These are phyloP conservation scores for Podaxis sp. DNA, from an alignment of 768 basidiomycete genomes.

Conservation along the genomic window DNA sequence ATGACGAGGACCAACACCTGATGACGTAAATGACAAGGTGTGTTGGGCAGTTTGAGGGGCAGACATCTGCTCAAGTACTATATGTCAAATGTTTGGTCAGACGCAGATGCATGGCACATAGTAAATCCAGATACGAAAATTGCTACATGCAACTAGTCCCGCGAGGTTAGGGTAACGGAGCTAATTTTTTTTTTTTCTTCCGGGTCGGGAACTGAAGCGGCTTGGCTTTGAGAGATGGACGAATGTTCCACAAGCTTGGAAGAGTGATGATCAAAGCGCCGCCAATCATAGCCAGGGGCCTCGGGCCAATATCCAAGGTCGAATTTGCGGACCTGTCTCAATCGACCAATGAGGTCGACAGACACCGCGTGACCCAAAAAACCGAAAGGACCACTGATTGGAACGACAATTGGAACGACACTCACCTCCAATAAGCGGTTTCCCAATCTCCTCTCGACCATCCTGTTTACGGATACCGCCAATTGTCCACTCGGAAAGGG, in stretches of 20 bases:
- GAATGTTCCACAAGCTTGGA: no score
- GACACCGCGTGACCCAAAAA: background rate
- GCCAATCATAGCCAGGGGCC: no score
- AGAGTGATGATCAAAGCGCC: no score
- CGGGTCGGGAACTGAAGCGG: background rate
- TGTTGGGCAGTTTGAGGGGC: conserved; percentile 27
- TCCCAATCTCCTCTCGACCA: conserved; percentile 13
- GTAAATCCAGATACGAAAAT: conserved; percentile 6
- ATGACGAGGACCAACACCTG: conserved; percentile 48
- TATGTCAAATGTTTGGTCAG: background rate
- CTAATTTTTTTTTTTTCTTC: background rate
- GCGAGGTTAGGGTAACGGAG: no score
- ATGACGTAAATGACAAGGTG: conserved; percentile 35
- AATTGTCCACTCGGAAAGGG: conserved; percentile 36
- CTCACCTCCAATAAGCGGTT: conserved; percentile 23
- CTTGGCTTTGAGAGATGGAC: background rate
- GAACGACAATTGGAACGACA: conserved; percentile 14
- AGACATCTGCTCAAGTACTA: conserved; percentile 67
- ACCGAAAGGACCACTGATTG: background rate
- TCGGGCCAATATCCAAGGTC: no score
- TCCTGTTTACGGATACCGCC: conserved; percentile 22
- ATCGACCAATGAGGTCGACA: background rate
- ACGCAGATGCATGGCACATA: conserved; percentile 10
- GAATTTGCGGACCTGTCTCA: no score
- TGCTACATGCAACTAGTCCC: background rate